Evolutionary conservation across 2,329 filamentous ascomycete genomes (phyloP).

Genomic region (Fusarium burgessii): DNA sequence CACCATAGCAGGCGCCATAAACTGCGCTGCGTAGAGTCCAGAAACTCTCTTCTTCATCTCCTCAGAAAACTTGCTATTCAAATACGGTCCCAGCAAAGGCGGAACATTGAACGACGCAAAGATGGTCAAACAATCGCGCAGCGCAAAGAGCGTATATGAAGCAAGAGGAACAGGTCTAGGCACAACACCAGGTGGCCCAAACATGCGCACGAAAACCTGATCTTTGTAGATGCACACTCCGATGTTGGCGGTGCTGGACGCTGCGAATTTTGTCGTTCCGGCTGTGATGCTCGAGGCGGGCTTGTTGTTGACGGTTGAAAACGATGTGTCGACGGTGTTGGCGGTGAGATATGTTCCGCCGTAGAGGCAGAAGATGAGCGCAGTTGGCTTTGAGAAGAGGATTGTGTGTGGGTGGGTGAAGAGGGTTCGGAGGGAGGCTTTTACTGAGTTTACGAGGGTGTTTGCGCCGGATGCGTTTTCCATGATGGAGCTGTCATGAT

Average conservation of each 20-base stretch:
- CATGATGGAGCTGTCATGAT: conserved; percentile 73
- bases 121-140: conserved; percentile 88
- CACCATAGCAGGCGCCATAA: conserved; percentile 80
- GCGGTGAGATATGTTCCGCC: conserved; percentile 90
- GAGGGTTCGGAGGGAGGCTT: conserved; percentile 67
- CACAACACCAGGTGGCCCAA: conserved; percentile 70
- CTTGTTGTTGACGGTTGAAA: conserved; percentile 70
- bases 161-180: conserved; percentile 72
- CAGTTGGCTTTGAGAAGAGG: conserved; percentile 74
- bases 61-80: conserved; percentile 67
- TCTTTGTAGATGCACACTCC: conserved; percentile 91
- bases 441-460: conserved; percentile 70
- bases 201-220: conserved; percentile 84
- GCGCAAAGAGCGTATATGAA: conserved; percentile 82
- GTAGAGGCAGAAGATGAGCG: conserved; percentile 80
- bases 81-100: conserved; percentile 76
- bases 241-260: conserved; percentile 86
- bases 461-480: conserved; percentile 81
- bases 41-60: conserved; percentile 59
- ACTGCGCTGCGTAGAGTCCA: conserved; percentile 78
- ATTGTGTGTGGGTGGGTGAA: conserved; percentile 70
- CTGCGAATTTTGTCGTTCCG: conserved; percentile 83
- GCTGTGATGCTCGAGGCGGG: conserved; percentile 74
- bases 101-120: conserved; percentile 94
- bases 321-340: conserved; percentile 84